Percentiles rank a stretch among this genome's conserved stretches.
Conservation (phyloP, 2,329 filamentous ascomycete genomes). For the Fusarium sp. region DNA sequence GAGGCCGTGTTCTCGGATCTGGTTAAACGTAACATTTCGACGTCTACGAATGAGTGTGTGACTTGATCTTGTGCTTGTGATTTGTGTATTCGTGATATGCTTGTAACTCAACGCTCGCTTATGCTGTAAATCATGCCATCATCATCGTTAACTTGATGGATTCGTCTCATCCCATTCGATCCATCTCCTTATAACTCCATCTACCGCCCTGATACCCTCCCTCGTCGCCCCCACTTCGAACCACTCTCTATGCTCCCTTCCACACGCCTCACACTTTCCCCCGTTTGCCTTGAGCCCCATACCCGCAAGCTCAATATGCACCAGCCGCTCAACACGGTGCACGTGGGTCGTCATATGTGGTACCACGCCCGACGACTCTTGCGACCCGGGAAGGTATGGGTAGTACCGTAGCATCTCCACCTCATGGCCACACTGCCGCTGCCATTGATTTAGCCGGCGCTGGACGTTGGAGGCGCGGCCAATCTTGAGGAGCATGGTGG, state of each 20-base stretch:
- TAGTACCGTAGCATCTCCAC: slow-evolving; percentile 92
- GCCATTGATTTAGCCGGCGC: slow-evolving; percentile 91
- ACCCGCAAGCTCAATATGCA: slow-evolving; percentile 87
- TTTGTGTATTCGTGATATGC: slow-evolving; percentile 23
- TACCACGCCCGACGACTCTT: slow-evolving; percentile 43
- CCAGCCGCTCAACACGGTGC: slow-evolving; percentile 87
- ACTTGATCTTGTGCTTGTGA: slow-evolving; percentile 14
- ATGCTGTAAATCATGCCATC: slow-evolving; percentile 21
- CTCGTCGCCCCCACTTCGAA: slow-evolving; percentile 86
- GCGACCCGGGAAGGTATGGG: slow-evolving; percentile 74
- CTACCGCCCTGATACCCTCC: slow-evolving; percentile 74
- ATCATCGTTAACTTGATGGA: slow-evolving; percentile 26
- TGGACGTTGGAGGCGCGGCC: slow-evolving; percentile 85
- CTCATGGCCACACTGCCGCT: slow-evolving; percentile 89
- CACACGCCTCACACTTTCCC: slow-evolving; percentile 79
- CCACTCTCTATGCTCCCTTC: slow-evolving; percentile 91
- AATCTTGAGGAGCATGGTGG: slow-evolving; percentile 76
- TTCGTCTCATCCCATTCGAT: slow-evolving; percentile 80
- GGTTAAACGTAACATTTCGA: slow-evolving; percentile 17
- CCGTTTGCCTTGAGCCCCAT: slow-evolving; percentile 66
- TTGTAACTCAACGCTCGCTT: slow-evolving; percentile 17
- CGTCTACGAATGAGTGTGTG: slow-evolving; percentile 3
- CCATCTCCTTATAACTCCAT: slow-evolving; percentile 84
- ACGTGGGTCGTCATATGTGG: slow-evolving; percentile 84
- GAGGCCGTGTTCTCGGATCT: slow-evolving; percentile 19